These are phyloP conservation scores for Zymoseptoria pseudotritici DNA, from an alignment of 2,329 filamentous ascomycete genomes.

Conservation along the genomic window DNA sequence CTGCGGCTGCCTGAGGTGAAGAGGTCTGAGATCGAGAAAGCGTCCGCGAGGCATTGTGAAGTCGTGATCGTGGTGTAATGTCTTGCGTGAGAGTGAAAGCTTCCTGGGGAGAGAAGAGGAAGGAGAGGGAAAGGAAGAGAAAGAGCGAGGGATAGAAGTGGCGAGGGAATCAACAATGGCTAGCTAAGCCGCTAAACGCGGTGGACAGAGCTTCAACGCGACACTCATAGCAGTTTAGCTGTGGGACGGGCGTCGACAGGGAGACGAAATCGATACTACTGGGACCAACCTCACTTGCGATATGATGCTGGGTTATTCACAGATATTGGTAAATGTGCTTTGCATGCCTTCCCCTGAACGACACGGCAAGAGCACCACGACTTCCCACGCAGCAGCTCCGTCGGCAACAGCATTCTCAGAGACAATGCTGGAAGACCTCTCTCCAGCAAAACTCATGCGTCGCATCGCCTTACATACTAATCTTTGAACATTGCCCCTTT, in stretches of 20 bases:
- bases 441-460: too few species aligned
- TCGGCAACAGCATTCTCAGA: not conserved
- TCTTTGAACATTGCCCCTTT: too few species aligned
- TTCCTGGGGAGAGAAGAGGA: not conserved
- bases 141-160: not conserved
- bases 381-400: not conserved
- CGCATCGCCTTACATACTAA: too few species aligned
- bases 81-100: not conserved
- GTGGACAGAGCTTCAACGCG: not conserved
- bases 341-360: not conserved
- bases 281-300: not conserved
- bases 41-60: not conserved
- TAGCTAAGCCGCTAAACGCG: not conserved
- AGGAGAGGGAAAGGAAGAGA: not conserved
- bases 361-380: not conserved
- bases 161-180: not conserved
- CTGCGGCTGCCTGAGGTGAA: not conserved
- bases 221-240: not conserved
- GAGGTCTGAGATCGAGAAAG: not conserved
- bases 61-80: not conserved
- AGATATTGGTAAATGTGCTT: not conserved
- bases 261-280: not conserved
- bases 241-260: not conserved
- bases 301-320: not conserved
- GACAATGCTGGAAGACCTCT: too few species aligned